Evolutionary conservation across 495 filamentous ascomycete species (phyloP).

Genomic region (Ramalina peruviana): DNA sequence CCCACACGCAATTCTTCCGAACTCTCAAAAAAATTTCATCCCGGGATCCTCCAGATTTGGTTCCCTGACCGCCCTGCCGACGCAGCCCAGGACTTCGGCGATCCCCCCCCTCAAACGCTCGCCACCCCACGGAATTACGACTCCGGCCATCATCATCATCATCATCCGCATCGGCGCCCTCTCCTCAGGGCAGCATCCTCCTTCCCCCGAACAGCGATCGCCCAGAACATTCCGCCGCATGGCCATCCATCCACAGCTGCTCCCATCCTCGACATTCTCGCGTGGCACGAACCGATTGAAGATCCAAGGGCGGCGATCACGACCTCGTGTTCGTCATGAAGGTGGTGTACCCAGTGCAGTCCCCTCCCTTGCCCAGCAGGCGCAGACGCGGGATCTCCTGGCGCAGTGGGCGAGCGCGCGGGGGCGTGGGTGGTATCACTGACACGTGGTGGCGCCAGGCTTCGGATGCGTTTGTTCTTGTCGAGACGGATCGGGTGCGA

Average conservation of each 20-base stretch:
- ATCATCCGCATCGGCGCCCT: not conserved
- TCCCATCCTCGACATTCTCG: not conserved
- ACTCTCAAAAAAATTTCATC: not conserved
- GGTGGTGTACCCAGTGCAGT: not conserved
- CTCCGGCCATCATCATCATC: no score
- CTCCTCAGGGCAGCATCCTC: no score
- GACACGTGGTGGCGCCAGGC: no score
- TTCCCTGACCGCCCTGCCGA: not conserved
- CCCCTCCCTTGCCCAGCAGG: not conserved
- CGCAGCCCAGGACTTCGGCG: not conserved
- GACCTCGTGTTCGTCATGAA: not conserved
- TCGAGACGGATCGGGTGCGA: no score
- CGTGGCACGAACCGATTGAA: not conserved
- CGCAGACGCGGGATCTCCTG: not conserved
- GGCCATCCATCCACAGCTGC: not conserved
- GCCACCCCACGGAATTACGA: not conserved
- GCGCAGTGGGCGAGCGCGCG: not conserved
- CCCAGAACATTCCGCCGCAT: not conserved
- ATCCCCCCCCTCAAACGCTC: not conserved
- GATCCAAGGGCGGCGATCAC: not conserved
- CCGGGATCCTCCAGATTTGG: not conserved
- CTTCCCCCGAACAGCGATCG: no score
- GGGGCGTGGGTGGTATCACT: not conserved
- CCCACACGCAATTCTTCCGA: not conserved
- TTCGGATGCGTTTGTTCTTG: no score